Evolutionary conservation across 805 yeast genomes (phyloP), one percentile per base, ranked within the genome.

Genomic region (Debaryomyces castellii): DNA sequence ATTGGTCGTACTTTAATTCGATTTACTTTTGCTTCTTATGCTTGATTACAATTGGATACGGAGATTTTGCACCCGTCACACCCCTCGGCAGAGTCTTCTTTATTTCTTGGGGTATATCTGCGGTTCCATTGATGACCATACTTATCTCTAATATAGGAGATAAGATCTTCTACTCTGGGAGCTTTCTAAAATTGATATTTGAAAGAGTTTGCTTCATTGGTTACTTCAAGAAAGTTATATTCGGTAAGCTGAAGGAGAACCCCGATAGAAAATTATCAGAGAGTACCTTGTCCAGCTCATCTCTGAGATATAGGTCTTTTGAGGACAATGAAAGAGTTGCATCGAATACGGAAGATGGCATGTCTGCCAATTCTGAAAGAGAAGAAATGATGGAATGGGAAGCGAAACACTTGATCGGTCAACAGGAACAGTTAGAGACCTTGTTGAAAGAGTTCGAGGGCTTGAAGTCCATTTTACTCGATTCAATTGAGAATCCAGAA

Each of bases 51-150:
- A 85, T 90, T 45, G 96, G 96, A 0, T 89, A 87, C 63, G 97
- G 96, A 24, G 90, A 84, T 57, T 82, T 71, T 53, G 71, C 81
- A 1, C 96, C 96, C 1, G 46, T 41, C 1, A 64, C 83, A 0
- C 65, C 82, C 1, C 83, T 86, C 5, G 95, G 96, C 0, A 67
- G 85, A 35, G 77, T 85, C 0, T 80, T 89, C 52, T 89, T 89
- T 55, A 81, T 87, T 6, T 64, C 81, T 8, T 90, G 96, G 96
- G 85, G 90, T 0, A 60, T 90, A 17, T 69, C 82, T 5, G 96
- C 96, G 0, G 84, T 90, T 18, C 97, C 97, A 1, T 70, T 89
- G 42, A 89, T 89, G 95, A 87, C 96, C 2, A 83, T 85, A 14
- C 71, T 89, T 45, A 80, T 89, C 33, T 83, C 91, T 1, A 82